Conservation (phyloP, 2,329 filamentous ascomycete genomes). For the Microdochium nivale region DNA sequence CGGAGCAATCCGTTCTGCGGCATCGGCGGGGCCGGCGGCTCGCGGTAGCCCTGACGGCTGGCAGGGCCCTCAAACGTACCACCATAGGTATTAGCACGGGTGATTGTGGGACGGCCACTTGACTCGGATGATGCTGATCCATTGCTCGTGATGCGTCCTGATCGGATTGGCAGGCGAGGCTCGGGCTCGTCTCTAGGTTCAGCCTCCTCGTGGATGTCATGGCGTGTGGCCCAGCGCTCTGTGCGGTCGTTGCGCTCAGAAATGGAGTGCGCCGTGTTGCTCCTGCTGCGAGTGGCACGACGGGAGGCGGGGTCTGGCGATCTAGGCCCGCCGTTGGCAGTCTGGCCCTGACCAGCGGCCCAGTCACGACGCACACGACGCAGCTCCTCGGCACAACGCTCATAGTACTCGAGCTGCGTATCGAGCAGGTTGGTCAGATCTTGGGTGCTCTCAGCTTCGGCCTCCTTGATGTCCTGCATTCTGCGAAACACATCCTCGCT, state of each 20-base stretch:
- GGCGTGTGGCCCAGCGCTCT: constrained; percentile 17
- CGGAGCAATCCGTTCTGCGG: constrained; percentile 6
- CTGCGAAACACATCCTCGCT: constrained; percentile 84
- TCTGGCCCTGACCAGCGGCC: constrained; percentile 18
- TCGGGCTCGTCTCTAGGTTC: constrained; percentile 20
- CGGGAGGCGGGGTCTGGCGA: constrained; percentile 14
- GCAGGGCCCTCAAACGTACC: constrained; percentile 9
- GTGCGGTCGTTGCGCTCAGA: constrained; percentile 28
- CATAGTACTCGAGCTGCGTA: constrained; percentile 83
- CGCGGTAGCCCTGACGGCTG: constrained; percentile 15
- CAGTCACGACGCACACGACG: constrained; percentile 41
- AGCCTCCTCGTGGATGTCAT: constrained; percentile 23
- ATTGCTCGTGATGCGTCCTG: constrained; percentile 19
- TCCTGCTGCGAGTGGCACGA: constrained; percentile 27
- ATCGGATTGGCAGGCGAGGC: constrained; percentile 35
- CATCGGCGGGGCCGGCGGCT: constrained; percentile 15
- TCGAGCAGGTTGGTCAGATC: constrained; percentile 80
- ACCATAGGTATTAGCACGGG: constrained; percentile 14
- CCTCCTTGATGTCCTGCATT: constrained; percentile 95
- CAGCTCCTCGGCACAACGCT: constrained; percentile 80
- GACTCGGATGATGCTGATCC: constrained; percentile 16
- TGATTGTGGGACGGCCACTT: constrained; percentile 15
- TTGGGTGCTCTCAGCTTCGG: constrained; percentile 72
- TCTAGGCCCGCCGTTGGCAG: constrained; percentile 8
- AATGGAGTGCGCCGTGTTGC: constrained; percentile 39